These are phyloP conservation scores for Leptographium procerum DNA, from an alignment of 2,329 filamentous ascomycete genomes.

Conservation along the genomic window DNA sequence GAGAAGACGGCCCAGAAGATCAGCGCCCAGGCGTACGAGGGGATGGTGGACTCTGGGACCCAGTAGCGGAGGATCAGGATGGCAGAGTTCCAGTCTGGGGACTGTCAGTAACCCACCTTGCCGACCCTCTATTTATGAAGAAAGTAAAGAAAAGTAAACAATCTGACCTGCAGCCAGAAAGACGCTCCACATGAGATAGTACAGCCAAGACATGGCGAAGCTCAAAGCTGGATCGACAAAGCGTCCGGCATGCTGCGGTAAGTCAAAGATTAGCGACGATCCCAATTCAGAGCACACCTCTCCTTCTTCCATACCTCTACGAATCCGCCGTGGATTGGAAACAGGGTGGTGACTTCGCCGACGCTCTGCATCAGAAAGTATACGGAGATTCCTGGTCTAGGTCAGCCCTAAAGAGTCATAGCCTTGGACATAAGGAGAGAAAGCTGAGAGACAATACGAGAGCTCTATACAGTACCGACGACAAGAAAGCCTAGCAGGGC, in stretches of 20 bases:
- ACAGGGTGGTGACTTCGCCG: slow-evolving; percentile 46
- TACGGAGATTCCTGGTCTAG: slow-evolving; percentile 7
- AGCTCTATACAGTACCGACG: too few relatives aligned
- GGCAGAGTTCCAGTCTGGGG: slow-evolving; percentile 9
- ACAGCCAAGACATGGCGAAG: slow-evolving; percentile 42
- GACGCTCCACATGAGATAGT: slow-evolving; percentile 32
- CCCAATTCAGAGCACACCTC: too few relatives aligned
- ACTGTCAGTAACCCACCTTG: too few relatives aligned
- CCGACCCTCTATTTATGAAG: too few relatives aligned
- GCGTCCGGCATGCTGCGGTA: too few relatives aligned
- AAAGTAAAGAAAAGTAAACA: too few relatives aligned
- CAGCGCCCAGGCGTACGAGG: slow-evolving; percentile 27
- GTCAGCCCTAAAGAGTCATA: too few relatives aligned
- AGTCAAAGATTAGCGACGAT: too few relatives aligned
- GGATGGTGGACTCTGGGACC: slow-evolving; percentile 28
- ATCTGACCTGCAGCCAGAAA: too few relatives aligned
- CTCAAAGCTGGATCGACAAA: slow-evolving; percentile 47
- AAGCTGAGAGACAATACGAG: too few relatives aligned
- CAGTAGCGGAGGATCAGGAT: slow-evolving; percentile 24
- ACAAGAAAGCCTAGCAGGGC: slow-evolving; percentile 21
- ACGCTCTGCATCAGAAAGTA: slow-evolving; percentile 27
- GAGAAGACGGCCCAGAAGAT: slow-evolving; percentile 32
- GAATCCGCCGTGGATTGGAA: slow-evolving; percentile 41
- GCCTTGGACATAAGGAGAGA: too few relatives aligned
- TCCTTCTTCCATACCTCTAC: too few relatives aligned